A percentile compares a stretch with the other conserved stretches of the same genome.
phyloP scores from a whole-genome alignment of 192 early-diverging fungal species.

The Jimgerdemannia flammicorona region DNA sequence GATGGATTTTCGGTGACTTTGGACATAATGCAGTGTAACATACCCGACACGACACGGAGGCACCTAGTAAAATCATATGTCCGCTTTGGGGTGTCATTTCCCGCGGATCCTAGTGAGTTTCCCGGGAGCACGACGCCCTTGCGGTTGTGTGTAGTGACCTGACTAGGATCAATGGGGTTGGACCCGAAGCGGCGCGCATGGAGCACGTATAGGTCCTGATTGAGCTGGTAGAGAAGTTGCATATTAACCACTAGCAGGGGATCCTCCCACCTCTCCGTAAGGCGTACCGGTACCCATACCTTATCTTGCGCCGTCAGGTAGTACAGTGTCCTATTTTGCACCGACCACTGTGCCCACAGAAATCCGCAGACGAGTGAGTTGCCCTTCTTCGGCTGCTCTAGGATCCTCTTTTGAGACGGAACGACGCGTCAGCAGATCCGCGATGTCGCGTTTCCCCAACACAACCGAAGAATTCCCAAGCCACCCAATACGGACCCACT shows the following conservation, averaged over 20 bases:
- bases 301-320: neutral
- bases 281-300: neutral
- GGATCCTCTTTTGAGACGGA: neutral
- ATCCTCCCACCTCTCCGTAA: too few relatives aligned
- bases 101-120: neutral
- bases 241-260: neutral
- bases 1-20: too few relatives aligned
- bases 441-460: too few relatives aligned
- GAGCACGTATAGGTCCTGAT: neutral
- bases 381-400: neutral
- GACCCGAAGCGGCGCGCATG: neutral
- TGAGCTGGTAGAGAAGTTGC: neutral
- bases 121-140: neutral
- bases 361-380: neutral
- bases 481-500: neutral
- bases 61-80: neutral
- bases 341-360: neutral
- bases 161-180: neutral
- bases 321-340: neutral
- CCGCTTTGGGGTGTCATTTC: neutral
- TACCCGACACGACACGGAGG: neutral
- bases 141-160: neutral
- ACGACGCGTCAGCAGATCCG: neutral
- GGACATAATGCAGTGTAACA: neutral
- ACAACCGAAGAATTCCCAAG: too few relatives aligned